Conservation (phyloP, 306 rosid species). For the Rosa rugosa region DNA sequence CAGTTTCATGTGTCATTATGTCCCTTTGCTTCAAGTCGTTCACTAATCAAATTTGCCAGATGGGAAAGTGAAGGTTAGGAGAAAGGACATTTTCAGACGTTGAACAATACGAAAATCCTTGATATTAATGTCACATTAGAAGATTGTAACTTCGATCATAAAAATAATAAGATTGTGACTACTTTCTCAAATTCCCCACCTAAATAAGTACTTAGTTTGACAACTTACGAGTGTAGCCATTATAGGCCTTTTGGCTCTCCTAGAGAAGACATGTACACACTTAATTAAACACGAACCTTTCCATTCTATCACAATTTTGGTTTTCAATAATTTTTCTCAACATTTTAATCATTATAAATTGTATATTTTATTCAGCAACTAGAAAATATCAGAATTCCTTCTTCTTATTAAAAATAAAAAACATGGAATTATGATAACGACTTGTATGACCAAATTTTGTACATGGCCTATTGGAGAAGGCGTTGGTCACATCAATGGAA, state of each 20-base stretch:
- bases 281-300: background rate
- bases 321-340: background rate
- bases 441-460: background rate
- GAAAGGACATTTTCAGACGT: background rate
- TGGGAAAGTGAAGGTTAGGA: slow-evolving; percentile 12
- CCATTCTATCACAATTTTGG: background rate
- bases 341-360: background rate
- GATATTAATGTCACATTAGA: background rate
- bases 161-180: slow-evolving; percentile 14
- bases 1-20: background rate
- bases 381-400: background rate
- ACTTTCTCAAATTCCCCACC: background rate
- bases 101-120: slow-evolving; percentile 7
- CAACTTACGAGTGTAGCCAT: slow-evolving; percentile 6
- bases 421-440: background rate
- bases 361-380: background rate
- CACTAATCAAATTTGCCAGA: slow-evolving; percentile 6
- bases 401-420: background rate
- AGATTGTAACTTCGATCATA: background rate
- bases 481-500: background rate
- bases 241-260: slow-evolving; percentile 3
- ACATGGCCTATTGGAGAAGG: background rate
- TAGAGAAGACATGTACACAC: slow-evolving; percentile 9
- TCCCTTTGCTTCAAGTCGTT: background rate
- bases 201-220: background rate